Conservation (phyloP, 2,329 filamentous ascomycete genomes). For the Amesomyces nigricolor region DNA sequence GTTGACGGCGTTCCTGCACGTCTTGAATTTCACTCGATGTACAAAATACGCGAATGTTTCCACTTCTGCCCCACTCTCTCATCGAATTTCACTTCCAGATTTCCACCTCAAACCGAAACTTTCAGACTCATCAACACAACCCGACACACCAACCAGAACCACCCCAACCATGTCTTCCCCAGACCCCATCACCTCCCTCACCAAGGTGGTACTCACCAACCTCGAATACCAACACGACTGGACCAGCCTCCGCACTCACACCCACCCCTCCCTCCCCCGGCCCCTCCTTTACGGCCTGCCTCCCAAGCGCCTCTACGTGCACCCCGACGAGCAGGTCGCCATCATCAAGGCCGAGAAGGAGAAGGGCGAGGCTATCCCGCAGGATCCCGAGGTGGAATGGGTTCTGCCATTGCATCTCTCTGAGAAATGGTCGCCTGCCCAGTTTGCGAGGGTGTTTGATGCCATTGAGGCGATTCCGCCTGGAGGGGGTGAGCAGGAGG, state of each 20-base stretch:
- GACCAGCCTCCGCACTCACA: constrained; percentile 55
- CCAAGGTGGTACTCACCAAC: constrained; percentile 61
- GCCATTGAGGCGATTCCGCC: constrained; percentile 45
- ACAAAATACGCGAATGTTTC: too few species aligned
- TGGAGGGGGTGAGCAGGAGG: constrained; percentile 19
- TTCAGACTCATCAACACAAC: not conserved
- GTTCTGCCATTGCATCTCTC: constrained; percentile 66
- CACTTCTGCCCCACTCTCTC: too few species aligned
- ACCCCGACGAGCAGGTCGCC: constrained; percentile 76
- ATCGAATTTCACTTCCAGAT: too few species aligned
- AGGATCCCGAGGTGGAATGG: constrained; percentile 63
- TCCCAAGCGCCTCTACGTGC: constrained; percentile 66
- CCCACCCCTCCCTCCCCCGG: constrained; percentile 45
- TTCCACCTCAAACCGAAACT: not conserved
- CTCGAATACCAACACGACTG: constrained; percentile 72
- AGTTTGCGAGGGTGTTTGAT: constrained; percentile 67
- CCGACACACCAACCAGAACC: not conserved
- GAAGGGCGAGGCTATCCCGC: constrained; percentile 40
- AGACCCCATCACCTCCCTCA: constrained; percentile 38
- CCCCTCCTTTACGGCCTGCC: constrained; percentile 68
- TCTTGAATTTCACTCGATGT: too few species aligned
- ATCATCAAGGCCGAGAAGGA: constrained; percentile 57
- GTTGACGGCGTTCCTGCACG: too few species aligned
- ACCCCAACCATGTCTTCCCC: constrained; percentile 13
- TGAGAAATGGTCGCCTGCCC: constrained; percentile 64